These are phyloP conservation scores for Saccharomycopsis microspora DNA, from an alignment of 805 yeast genomes.

Conservation along the genomic window DNA sequence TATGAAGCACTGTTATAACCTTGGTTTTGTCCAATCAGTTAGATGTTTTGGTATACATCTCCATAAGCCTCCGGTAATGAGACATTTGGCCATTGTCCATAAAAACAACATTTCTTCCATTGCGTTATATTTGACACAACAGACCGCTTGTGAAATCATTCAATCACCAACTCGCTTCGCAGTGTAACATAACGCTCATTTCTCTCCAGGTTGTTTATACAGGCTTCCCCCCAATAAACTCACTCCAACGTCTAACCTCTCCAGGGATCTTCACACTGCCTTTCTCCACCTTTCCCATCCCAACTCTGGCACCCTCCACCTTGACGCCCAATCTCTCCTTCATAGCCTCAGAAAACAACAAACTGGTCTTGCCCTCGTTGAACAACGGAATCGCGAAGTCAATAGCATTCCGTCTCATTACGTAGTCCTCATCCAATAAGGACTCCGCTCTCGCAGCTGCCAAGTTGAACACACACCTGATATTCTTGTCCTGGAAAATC, in stretches of 20 bases:
- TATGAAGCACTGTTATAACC: too few species aligned
- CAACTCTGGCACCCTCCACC: slow-evolving; percentile 32
- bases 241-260: slow-evolving; percentile 95
- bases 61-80: too few species aligned
- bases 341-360: slow-evolving; percentile 76
- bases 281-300: slow-evolving; percentile 31
- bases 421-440: slow-evolving; percentile 79
- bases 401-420: slow-evolving; percentile 98
- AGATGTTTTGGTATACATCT: too few species aligned
- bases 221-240: slow-evolving; percentile 79
- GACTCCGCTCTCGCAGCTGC: slow-evolving; percentile 84
- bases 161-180: too few species aligned
- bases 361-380: slow-evolving; percentile 91
- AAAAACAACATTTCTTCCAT: too few species aligned
- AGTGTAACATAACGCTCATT: not conserved
- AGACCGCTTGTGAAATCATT: too few species aligned
- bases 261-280: slow-evolving; percentile 49
- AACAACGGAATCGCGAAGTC: slow-evolving; percentile 94
- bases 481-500: slow-evolving; percentile 77
- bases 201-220: slow-evolving; percentile 1
- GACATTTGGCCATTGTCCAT: too few species aligned
- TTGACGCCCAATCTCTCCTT: slow-evolving; percentile 51
- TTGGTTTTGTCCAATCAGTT: too few species aligned
- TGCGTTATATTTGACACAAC: too few species aligned
- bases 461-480: slow-evolving; percentile 82